A percentile compares a stretch with the other conserved stretches of the same genome.
Evolutionary conservation across 768 basidiomycete species (phyloP).

Genomic region (Serendipita vermifera): DNA sequence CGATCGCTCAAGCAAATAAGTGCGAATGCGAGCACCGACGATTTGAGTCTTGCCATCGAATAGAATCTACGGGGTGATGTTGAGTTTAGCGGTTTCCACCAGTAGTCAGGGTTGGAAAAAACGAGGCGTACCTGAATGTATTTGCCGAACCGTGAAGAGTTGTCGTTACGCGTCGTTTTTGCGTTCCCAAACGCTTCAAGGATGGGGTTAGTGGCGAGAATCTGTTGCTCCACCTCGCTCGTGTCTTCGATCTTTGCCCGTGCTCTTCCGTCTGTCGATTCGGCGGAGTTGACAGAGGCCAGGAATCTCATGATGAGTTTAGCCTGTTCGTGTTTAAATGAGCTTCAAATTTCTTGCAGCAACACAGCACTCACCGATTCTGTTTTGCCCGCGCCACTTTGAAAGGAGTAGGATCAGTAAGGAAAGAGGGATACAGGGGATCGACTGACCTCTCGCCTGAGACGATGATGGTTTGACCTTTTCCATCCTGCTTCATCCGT

Average conservation of each 20-base stretch:
- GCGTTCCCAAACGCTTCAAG: conserved; percentile 99
- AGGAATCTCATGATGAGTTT: conserved; percentile 99
- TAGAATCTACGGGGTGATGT: conserved; percentile 58
- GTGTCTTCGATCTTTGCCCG: conserved; percentile 72
- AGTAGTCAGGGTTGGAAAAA: neutral
- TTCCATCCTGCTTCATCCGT: conserved; percentile 85
- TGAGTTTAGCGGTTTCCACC: neutral
- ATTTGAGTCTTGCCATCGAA: conserved; percentile 95
- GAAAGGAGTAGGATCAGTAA: conserved; percentile 13
- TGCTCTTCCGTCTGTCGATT: conserved; percentile 37
- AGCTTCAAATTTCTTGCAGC: neutral
- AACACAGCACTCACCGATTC: conserved; percentile 56
- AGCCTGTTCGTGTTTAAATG: conserved; percentile 36
- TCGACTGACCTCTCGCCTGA: conserved; percentile 76
- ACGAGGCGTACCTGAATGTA: conserved; percentile 75
- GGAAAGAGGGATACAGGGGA: neutral
- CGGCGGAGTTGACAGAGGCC: conserved; percentile 87
- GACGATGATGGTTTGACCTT: conserved; percentile 97
- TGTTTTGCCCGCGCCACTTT: conserved; percentile 96
- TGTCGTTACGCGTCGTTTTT: conserved; percentile 98
- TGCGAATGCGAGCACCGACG: conserved; percentile 96
- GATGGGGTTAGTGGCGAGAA: conserved; percentile 97
- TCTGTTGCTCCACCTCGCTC: conserved; percentile 93
- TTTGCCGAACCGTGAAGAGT: conserved; percentile 97
- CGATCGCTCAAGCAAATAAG: conserved; percentile 93